Conservation (phyloP, 148 eudicot species). For the Vaccinium macrocarpon region DNA sequence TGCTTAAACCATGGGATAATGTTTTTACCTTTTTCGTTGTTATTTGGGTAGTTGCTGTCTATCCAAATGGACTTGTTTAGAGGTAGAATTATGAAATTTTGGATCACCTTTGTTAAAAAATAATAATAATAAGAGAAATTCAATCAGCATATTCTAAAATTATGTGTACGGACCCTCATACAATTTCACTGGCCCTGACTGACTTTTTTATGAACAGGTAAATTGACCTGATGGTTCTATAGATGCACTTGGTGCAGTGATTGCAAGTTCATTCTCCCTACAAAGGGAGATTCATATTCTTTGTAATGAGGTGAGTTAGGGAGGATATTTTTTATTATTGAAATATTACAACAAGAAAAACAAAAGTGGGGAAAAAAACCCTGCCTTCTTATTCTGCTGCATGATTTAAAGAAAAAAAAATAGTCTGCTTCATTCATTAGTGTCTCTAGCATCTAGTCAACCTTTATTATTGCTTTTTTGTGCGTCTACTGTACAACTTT, state of each 20-base stretch:
- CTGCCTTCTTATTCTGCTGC: background rate
- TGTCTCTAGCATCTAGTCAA: background rate
- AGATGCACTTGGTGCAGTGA: background rate
- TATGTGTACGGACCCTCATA: background rate
- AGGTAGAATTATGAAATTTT: background rate
- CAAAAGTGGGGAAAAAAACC: background rate
- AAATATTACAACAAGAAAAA: background rate
- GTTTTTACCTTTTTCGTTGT: background rate
- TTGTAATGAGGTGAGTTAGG: background rate
- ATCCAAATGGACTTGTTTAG: background rate
- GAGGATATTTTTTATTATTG: background rate
- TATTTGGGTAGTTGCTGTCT: background rate
- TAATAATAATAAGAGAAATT: no score
- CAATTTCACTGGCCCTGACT: background rate
- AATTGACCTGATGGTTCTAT: background rate
- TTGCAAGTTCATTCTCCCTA: background rate
- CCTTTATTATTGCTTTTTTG: background rate
- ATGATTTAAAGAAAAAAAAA: background rate
- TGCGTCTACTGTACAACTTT: background rate
- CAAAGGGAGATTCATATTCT: background rate
- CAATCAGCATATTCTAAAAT: background rate
- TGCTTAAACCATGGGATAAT: background rate
- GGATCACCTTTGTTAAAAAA: background rate
- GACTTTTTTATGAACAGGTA: background rate
- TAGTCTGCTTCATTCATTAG: background rate